Base-by-base conservation (phyloP, 495 filamentous ascomycete species). In the Hypomontagnella monticulosa region DNA sequence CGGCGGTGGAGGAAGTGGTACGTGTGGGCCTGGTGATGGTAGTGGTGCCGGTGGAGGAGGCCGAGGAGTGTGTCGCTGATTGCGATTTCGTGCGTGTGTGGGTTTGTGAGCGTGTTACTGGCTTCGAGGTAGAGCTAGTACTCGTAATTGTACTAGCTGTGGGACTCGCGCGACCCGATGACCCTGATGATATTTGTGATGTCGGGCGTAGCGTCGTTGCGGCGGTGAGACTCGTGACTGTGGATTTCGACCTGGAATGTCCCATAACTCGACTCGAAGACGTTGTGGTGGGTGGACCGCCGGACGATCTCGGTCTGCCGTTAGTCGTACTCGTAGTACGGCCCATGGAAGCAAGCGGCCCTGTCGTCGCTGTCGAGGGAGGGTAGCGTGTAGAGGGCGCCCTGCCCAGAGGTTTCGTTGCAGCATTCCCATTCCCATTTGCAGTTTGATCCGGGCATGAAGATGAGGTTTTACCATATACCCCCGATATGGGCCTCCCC, bases 171-270 rank as follows among this genome's bases (percentile, higher is more conserved):
- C 48, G 62, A 57, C 73, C 56, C 23, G 51, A 66, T 0, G 67
- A 47, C 11, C 68, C 61, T 20, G 67, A 30, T 16, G 70, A 70
- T 30, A 69, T 38, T 23, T 69, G 47, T 4, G 74, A 75, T 12
- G 78, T 75, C 8, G 81, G 83, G 1, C 77, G 78, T 5, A 84
- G 77, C 34, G 70, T 76, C 3, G 79, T 81, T 9, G 77, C 70
- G 59, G 77, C 52, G 19, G 70, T 78, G 16, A 83, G 69, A 19
- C 74, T 65, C 11, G 81, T 83, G 32, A 76, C 73, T 9, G 78
- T 76, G 10, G 78, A 78, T 56, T 73, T 79, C 12, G 76, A 72
- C n/a, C 79, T 72, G 14, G 70, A 41, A 46, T 78, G 73, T 32
- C 63, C 57, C 40, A 56, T 34, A 1, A 36, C 8, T 32, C 63